Base-by-base conservation (phyloP, 2,329 filamentous ascomycete genomes). In the Phialophora macrospora region DNA sequence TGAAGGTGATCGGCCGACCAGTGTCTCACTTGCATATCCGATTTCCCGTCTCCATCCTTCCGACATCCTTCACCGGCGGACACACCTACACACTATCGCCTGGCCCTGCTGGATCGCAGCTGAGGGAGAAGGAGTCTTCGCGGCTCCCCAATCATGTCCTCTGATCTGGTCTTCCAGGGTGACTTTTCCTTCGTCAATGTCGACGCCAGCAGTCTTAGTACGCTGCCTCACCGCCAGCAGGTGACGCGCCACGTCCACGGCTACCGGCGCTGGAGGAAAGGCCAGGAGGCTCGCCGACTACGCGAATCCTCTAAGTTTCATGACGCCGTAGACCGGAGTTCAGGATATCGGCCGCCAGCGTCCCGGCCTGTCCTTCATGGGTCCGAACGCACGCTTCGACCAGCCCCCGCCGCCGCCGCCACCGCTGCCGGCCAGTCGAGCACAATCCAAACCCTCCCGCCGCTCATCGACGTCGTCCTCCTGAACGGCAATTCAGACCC, bases 121-220 rank as follows among this genome's bases (percentile, higher is more conserved):
- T 26, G 20, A 17, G 11, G 51, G 20, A 9, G 28, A n/a, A 34
- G 32, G 32, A 34, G 11, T 34, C 32, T 51, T 11, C 17, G n/a
- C 28, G 6, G 32, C n/a, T 7, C 17, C 6, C 17, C 28, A 12
- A 52, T 5, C 24, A 38, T 41, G 46, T 9, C 46, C 9, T 24
- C 46, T 14, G 57, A 26, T 28, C 20, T 41, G 34, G 28, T 44
- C 12, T 62, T 62, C 34, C 30, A 55, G 34, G 59, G 59, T 3
- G 38, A 55, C 44, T 62, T 62, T 17, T 55, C 59, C 7, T 62
- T 62, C 34, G 59, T 62, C 8, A 62, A 62, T n/a, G 59, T 55
- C 51, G 59, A 62, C 46, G 59, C 59, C 8, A 24, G 44, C 48
- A 38, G 57, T 32, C n/a, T 60, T 20, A 62, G 59, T 22, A 44